Evolutionary conservation across 768 basidiomycete species (phyloP), one percentile per base, ranked within the genome.

Genomic region (Boletus sensibilis): DNA sequence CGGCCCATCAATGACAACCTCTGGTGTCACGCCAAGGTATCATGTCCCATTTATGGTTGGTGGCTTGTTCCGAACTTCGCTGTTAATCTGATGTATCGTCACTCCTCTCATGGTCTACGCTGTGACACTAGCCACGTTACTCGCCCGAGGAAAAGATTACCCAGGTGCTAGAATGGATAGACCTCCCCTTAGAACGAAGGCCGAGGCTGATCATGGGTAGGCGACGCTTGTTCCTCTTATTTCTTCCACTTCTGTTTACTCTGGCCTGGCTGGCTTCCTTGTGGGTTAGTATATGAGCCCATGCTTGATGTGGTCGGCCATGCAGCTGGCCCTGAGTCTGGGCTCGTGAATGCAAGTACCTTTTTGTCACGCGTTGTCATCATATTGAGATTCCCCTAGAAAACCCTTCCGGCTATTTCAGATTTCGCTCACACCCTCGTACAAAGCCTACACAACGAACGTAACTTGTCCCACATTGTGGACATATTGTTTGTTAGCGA

Each of bases 401-500:
- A 78, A 63, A 88, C 85, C 1, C 78, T 96, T 34, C 60, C 65
- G 21, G 57, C 79, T 44, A 83, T 94, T 14, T 92, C 94, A 66
- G 64, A 63, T 2, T 92, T 94, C 64, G 85, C 90, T 7, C 79
- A 78, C 53, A 75, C 84, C 40, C 58, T 65, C 12, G 56, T 66
- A 7, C 64, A 55, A 46, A 42, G 54, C 37, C 72, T 96, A 4
- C 84, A 88, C 50, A 72, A 75, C 5, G 78, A 81, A 5, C 83
- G 92, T 8, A 91, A 94, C 64, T 77, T 95, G 35, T 84, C 82
- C 0, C 81, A 87, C 47, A 87, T 94, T 9, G 86, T 94, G 13
- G 90, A 95, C 69, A 76, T 95, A 49, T 77, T 95, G 21, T 91
- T 94, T 60, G 92, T 95, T 57, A 88, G 86, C 63, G 89, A 92